These are phyloP conservation scores for Fusarium oxysporum DNA, from an alignment of 2,329 filamentous ascomycete species.

Conservation along the genomic window DNA sequence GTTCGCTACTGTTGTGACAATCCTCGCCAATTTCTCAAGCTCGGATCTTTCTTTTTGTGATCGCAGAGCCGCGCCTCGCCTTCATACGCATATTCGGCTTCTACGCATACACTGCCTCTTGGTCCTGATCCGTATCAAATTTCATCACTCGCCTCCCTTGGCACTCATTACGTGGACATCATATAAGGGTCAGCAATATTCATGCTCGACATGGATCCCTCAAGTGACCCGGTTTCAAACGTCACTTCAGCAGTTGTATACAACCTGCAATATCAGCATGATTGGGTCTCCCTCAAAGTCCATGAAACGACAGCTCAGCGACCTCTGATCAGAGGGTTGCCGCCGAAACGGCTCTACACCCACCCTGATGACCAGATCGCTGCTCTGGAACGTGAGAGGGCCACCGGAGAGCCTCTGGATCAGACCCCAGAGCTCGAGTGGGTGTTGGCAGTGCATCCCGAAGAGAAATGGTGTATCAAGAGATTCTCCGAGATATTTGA, in stretches of 20 bases:
- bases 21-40: not conserved
- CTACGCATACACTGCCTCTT: constrained; percentile 5
- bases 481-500: constrained; percentile 78
- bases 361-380: constrained; percentile 87
- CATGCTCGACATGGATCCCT: constrained; percentile 26
- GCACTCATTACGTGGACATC: constrained; percentile 6
- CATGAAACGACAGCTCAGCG: constrained; percentile 63
- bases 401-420: constrained; percentile 56
- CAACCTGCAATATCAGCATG: constrained; percentile 80
- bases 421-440: constrained; percentile 75
- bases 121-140: not conserved
- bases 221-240: constrained; percentile 30
- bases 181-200: not conserved
- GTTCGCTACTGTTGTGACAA: not conserved
- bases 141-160: constrained; percentile 1
- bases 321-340: constrained; percentile 77
- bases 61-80: not conserved
- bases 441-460: constrained; percentile 79
- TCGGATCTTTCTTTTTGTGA: not conserved
- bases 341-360: constrained; percentile 78
- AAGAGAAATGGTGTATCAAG: constrained; percentile 77
- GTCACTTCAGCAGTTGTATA: constrained; percentile 66
- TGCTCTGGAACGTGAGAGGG: constrained; percentile 71
- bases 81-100: constrained; percentile 4
- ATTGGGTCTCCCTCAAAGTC: constrained; percentile 73